These are phyloP conservation scores for Aspergillus wentii DNA, from an alignment of 495 filamentous ascomycete genomes.

Conservation along the genomic window DNA sequence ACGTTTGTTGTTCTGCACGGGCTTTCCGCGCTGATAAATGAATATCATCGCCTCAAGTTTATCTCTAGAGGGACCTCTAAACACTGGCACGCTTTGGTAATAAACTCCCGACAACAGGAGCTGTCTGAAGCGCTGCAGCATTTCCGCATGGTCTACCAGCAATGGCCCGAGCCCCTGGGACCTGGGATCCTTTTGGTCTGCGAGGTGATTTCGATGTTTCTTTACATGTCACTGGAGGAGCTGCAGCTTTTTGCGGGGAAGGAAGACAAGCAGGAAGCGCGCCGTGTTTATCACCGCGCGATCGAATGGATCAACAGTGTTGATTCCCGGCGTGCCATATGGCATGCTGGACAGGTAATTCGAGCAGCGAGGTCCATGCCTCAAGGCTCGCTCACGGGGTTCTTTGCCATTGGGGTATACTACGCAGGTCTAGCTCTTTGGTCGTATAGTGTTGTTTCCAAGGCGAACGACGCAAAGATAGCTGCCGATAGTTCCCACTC, in stretches of 20 bases:
- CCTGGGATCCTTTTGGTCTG: constrained; percentile 40
- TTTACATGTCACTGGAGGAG: constrained; percentile 59
- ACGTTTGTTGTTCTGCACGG: constrained; percentile 50
- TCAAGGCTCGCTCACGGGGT: constrained; percentile 45
- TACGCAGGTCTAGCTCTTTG: constrained; percentile 57
- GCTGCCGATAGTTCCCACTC: constrained; percentile 9
- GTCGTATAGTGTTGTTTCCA: constrained; percentile 50
- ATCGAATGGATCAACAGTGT: constrained; percentile 47
- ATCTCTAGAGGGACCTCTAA: constrained; percentile 34
- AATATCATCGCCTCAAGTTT: constrained; percentile 53
- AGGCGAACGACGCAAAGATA: constrained; percentile 20
- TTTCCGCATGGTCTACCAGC: constrained; percentile 35
- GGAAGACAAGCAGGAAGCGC: constrained; percentile 56
- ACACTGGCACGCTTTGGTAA: constrained; percentile 43
- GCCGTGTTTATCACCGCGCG: constrained; percentile 45
- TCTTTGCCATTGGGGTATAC: constrained; percentile 55
- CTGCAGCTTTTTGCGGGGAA: constrained; percentile 61
- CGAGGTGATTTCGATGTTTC: constrained; percentile 53
- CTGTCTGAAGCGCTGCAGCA: constrained; percentile 38
- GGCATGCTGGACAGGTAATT: constrained; percentile 60
- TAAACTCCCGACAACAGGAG: constrained; percentile 49
- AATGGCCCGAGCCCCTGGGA: constrained; percentile 11
- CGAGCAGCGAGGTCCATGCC: constrained; percentile 47
- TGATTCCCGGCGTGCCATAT: constrained; percentile 52
- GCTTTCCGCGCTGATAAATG: constrained; percentile 54